Percentiles rank a stretch among this genome's conserved stretches.
phyloP scores from a whole-genome alignment of 345 rosid species.

The Diplotaxis tenuifolia region DNA sequence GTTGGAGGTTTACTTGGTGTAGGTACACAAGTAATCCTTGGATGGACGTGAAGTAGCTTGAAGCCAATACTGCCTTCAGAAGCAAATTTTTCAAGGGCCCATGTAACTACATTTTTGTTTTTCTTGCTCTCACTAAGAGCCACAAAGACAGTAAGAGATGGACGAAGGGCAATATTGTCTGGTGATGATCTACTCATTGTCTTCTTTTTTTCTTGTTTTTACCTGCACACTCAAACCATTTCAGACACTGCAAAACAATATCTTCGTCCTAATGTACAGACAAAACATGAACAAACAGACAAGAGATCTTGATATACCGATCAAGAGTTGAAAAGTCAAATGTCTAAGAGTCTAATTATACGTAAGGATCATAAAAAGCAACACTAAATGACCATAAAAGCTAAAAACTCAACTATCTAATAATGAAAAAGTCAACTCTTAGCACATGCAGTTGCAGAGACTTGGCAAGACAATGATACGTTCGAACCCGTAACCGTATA shows the following conservation, averaged over 20 bases:
- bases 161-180: conserved; percentile 20
- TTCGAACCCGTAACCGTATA: background rate
- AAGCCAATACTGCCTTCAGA: conserved; percentile 51
- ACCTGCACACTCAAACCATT: conserved; percentile 23
- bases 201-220: background rate
- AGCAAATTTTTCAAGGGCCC: conserved; percentile 56
- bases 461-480: background rate
- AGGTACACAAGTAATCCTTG: conserved; percentile 64
- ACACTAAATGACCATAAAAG: background rate
- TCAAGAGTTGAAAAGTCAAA: background rate
- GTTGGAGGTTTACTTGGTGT: conserved; percentile 68
- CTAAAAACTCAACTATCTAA: background rate
- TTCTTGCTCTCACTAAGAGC: conserved; percentile 65
- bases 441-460: background rate
- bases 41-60: conserved; percentile 70
- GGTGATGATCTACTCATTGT: conserved; percentile 31
- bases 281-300: background rate
- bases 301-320: conserved; percentile 11
- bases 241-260: background rate
- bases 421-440: background rate
- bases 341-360: background rate
- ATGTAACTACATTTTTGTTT: conserved; percentile 50
- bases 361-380: background rate
- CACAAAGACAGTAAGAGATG: conserved; percentile 40
- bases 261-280: conserved; percentile 1